Conservation (phyloP, 2,329 filamentous ascomycete genomes). For the Leptographium wingfieldii region DNA sequence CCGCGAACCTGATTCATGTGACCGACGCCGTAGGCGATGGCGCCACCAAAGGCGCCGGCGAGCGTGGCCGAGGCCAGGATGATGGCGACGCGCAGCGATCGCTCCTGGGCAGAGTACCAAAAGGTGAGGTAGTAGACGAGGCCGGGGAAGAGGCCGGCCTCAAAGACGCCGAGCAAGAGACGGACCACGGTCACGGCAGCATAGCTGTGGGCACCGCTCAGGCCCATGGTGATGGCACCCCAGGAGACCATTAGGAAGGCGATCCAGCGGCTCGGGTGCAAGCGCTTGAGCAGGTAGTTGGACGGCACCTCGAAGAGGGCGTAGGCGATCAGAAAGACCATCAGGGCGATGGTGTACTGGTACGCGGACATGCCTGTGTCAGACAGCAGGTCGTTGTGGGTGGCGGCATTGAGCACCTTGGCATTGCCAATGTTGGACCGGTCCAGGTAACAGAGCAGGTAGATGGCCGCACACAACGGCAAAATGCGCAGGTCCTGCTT, state of each 20-base stretch:
- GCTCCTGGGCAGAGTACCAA: slow-evolving; percentile 60
- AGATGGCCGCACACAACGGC: slow-evolving; percentile 50
- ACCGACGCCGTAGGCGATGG: slow-evolving; percentile 56
- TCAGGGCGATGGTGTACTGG: slow-evolving; percentile 46
- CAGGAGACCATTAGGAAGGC: slow-evolving; percentile 54
- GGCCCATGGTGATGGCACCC: slow-evolving; percentile 54
- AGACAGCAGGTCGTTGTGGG: slow-evolving; percentile 47
- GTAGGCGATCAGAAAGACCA: slow-evolving; percentile 49
- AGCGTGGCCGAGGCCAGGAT: slow-evolving; percentile 58
- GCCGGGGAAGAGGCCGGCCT: slow-evolving; percentile 33
- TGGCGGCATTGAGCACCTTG: slow-evolving; percentile 49
- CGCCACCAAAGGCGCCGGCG: slow-evolving; percentile 58
- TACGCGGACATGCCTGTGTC: slow-evolving; percentile 47
- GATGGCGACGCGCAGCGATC: slow-evolving; percentile 59
- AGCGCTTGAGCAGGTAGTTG: slow-evolving; percentile 51
- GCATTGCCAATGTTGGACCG: slow-evolving; percentile 58
- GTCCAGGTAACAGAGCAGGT: slow-evolving; percentile 56
- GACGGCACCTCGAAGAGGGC: slow-evolving; percentile 51
- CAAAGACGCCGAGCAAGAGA: slow-evolving; percentile 51
- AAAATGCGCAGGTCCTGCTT: slow-evolving; percentile 53
- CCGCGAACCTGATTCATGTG: slow-evolving; percentile 54
- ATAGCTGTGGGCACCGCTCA: slow-evolving; percentile 51
- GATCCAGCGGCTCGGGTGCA: slow-evolving; percentile 50
- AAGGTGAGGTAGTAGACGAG: slow-evolving; percentile 51
- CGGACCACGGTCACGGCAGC: slow-evolving; percentile 52